Evolutionary conservation across 75 land plant species (phyloP).

Genomic region (Larix kaempferi): DNA sequence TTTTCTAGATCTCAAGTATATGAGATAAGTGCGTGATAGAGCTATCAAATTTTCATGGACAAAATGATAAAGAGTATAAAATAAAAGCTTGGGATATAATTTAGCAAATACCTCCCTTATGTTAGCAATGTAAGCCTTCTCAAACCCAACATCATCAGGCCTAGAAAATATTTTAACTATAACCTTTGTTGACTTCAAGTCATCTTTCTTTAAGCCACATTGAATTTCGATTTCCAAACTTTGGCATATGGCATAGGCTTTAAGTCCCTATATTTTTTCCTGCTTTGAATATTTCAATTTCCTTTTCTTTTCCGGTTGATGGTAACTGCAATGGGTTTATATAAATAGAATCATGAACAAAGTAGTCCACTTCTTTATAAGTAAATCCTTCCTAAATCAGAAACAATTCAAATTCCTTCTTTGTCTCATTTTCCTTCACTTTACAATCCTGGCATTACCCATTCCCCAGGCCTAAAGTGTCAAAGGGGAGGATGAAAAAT

Average conservation of each 20-base stretch:
- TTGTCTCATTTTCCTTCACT: neutral
- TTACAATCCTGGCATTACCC: slow-evolving; percentile 66
- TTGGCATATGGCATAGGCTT: slow-evolving; percentile 76
- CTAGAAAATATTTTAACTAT: slow-evolving; percentile 82
- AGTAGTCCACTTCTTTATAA: slow-evolving; percentile 50
- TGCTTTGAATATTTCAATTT: slow-evolving; percentile 48
- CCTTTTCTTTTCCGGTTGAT: slow-evolving; percentile 19
- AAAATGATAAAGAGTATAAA: too few relatives aligned
- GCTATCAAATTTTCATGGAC: too few relatives aligned
- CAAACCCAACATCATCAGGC: slow-evolving; percentile 73
- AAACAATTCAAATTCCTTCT: slow-evolving; percentile 16
- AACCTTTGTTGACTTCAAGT: slow-evolving; percentile 18
- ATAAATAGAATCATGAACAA: slow-evolving; percentile 67
- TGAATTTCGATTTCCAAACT: slow-evolving; percentile 37
- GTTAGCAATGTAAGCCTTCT: slow-evolving; percentile 77
- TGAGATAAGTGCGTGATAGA: too few relatives aligned
- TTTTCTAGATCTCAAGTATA: too few relatives aligned
- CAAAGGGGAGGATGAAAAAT: slow-evolving; percentile 55
- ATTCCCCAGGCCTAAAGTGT: slow-evolving; percentile 60
- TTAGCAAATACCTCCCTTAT: slow-evolving; percentile 60
- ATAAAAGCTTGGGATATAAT: too few relatives aligned
- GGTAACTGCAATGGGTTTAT: slow-evolving; percentile 31
- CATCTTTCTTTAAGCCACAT: slow-evolving; percentile 25
- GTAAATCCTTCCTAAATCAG: slow-evolving; percentile 19
- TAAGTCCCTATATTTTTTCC: slow-evolving; percentile 82